Evolutionary conservation across 2,329 filamentous ascomycete species (phyloP).

Genomic region (Trichoderma asperellum): DNA sequence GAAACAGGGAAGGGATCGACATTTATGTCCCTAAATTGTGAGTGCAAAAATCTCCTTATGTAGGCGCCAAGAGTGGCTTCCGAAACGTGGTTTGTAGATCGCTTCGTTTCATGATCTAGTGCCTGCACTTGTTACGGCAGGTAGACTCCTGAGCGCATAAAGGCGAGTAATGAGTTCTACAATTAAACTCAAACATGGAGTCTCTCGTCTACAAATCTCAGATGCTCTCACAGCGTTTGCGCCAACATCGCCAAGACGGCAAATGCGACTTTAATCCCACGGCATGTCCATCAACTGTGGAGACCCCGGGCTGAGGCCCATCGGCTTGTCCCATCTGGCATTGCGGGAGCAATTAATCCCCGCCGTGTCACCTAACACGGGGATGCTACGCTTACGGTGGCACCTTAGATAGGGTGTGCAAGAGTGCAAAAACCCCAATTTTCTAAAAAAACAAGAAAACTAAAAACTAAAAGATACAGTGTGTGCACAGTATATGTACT

Average conservation of each 20-base stretch:
- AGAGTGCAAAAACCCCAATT: too few relatives aligned
- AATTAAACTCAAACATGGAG: not conserved
- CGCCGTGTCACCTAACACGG: conserved; percentile 5
- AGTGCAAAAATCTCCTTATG: not conserved
- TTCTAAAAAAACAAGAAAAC: too few relatives aligned
- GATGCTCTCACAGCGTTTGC: not conserved
- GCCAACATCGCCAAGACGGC: not conserved
- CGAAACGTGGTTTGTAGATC: not conserved
- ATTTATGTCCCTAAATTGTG: not conserved
- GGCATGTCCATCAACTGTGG: not conserved
- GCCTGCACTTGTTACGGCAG: not conserved
- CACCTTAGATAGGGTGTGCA: too few relatives aligned
- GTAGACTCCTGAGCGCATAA: not conserved
- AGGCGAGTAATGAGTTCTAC: not conserved
- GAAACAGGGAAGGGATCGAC: conserved; percentile 8
- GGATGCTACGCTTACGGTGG: too few relatives aligned
- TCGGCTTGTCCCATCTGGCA: conserved; percentile 23
- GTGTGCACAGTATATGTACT: too few relatives aligned
- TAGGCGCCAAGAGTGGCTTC: too few relatives aligned
- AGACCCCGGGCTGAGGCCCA: not conserved
- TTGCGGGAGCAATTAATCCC: not conserved
- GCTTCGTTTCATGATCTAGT: not conserved
- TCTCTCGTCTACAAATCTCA: not conserved
- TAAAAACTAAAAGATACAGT: too few relatives aligned
- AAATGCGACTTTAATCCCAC: not conserved